Evolutionary conservation across 2,329 filamentous ascomycete species (phyloP), one percentile per base, ranked within the genome.

Genomic region (Didymella exigua): DNA sequence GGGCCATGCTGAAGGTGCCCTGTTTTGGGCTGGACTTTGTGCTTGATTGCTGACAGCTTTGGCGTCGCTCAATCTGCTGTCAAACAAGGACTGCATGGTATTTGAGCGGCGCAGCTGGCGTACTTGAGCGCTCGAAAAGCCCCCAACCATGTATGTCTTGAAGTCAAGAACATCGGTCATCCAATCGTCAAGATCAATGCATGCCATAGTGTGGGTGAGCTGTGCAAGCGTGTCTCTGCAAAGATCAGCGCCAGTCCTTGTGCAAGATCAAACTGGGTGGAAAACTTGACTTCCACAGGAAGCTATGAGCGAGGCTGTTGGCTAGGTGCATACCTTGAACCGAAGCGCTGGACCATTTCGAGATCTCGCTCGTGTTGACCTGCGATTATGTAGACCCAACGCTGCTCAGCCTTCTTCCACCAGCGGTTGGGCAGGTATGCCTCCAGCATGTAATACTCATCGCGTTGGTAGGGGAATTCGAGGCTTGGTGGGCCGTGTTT

Each of bases 381-480:
- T 29, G 54, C 60, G 6, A 73, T 70, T 10, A 67, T 74, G 59
- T 86, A 86, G 31, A 79, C 65, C 84, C 83, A 86, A 36, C 69
- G 68, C 31, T 72, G 65, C 4, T 76, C 62, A 8, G 78, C 73
- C 14, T 74, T 75, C 42, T 71, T 77, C 84, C 84, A 86, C 40
- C 77, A 78, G 19, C 84, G 76, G 57, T 82, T 82, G 0, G 84
- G 84, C 42, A 86, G 62, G 59, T 83, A 86, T 1, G 81, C 81
- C 65, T 85, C 71, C 11, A 86, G 75, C 75, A 82, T 79, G 63
- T 86, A 84, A 62, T 86, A 86, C 40, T 82, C 79, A 54, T 86
- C 84, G 19, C 84, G 73, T 45, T 82, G 77, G 50, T 77, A 84
- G 0, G 83, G 83, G 10, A 84, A 78, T 47, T 85, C 81, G 10